Evolutionary conservation across 257 asterid genomes (phyloP).

Genomic region (Ehretia macrophylla): DNA sequence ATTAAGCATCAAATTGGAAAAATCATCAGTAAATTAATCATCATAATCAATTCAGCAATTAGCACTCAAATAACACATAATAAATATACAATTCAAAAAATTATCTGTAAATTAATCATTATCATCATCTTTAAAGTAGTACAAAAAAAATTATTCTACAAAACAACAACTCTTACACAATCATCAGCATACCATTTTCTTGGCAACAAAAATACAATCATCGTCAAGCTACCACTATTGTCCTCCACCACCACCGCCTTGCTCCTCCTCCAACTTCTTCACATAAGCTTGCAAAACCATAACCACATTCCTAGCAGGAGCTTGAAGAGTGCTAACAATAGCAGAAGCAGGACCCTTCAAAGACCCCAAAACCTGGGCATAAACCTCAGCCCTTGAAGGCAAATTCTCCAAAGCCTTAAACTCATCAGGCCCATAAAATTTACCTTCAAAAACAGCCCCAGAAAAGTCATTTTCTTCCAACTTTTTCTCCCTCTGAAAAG

Average conservation of each 20-base stretch:
- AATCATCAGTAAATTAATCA: too few species aligned
- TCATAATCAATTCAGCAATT: too few species aligned
- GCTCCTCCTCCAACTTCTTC: conserved; percentile 75
- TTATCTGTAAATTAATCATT: neutral
- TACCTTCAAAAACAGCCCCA: conserved; percentile 94
- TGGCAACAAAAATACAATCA: too few species aligned
- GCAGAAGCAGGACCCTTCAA: conserved; percentile 89
- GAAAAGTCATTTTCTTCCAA: conserved; percentile 75
- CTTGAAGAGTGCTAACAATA: conserved; percentile 84
- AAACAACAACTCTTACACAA: neutral
- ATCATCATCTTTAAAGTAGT: neutral
- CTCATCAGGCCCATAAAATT: conserved; percentile 71
- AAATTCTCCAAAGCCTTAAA: conserved; percentile 66
- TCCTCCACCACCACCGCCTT: conserved; percentile 28
- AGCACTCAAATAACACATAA: too few species aligned
- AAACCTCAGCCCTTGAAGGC: conserved; percentile 78
- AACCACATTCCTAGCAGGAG: conserved; percentile 84
- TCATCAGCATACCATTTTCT: neutral
- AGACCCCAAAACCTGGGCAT: conserved; percentile 64
- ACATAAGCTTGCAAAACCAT: conserved; percentile 72
- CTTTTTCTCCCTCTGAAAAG: conserved; percentile 81
- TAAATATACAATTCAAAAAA: neutral
- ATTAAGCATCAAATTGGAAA: too few species aligned
- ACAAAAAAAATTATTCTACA: neutral
- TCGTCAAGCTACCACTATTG: too few species aligned